Percentiles rank a stretch among this genome's conserved stretches.
Evolutionary conservation across 2,329 filamentous ascomycete genomes (phyloP).

Genomic region (Aspergillus ochraceus): DNA sequence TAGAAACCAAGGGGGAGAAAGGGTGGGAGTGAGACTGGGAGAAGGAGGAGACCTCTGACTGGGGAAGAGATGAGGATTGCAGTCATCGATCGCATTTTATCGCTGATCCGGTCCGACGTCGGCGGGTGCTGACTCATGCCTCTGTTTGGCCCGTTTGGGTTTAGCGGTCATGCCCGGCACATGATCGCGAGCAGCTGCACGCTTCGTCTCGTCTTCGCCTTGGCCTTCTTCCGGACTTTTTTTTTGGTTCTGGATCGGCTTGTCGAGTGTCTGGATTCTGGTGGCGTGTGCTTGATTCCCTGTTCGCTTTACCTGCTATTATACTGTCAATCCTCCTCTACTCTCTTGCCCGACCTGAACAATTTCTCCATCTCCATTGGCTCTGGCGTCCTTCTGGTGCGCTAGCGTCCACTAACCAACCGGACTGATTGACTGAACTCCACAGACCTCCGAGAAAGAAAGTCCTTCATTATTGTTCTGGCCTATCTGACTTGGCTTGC

Average conservation of each 20-base stretch:
- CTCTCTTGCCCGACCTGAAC: background rate
- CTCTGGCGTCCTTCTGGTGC: constrained; percentile 7
- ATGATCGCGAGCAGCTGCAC: constrained; percentile 1
- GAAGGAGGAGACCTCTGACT: background rate
- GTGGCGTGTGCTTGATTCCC: background rate
- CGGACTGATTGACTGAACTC: constrained; percentile 15
- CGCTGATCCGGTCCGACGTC: constrained; percentile 33
- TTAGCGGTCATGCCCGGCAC: constrained; percentile 11
- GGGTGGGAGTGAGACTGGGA: constrained; percentile 6
- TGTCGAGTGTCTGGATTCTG: background rate
- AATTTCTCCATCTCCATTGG: constrained; percentile 2
- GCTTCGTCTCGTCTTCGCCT: background rate
- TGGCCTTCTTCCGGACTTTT: background rate
- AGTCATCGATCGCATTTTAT: constrained; percentile 22
- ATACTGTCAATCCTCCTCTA: background rate
- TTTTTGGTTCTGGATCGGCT: background rate
- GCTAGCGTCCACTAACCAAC: constrained; percentile 13
- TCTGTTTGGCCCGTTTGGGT: constrained; percentile 15
- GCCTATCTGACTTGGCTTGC: constrained; percentile 3
- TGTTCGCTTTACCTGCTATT: background rate
- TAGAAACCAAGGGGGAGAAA: background rate
- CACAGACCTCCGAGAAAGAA: constrained; percentile 15
- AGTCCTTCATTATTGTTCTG: constrained; percentile 8
- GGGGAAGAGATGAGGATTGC: constrained; percentile 8
- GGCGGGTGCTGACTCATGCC: constrained; percentile 36